Evolutionary conservation across 2,329 filamentous ascomycete genomes (phyloP), one percentile per base, ranked within the genome.

Genomic region (Monosporascus sp.): DNA sequence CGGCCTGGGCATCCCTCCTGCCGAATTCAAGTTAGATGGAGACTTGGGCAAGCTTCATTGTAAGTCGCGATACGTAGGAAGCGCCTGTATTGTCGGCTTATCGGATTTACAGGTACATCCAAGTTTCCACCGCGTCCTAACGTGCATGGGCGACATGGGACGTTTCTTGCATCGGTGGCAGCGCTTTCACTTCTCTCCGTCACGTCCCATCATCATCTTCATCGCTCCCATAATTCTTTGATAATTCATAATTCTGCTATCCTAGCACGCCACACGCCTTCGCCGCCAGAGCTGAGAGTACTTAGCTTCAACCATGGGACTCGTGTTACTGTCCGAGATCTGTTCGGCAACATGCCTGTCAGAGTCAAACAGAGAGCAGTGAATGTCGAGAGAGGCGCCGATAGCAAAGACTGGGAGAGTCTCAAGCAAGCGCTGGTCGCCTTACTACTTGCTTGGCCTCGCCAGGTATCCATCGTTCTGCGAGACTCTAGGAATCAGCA

Each of bases 261-360:
- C 5, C 70, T 95, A 37, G 75, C 81, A 47, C 81, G 90, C 27
- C 77, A 88, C 52, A 71, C 77, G 1, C 87, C 88, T 6, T 81
- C 83, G 5, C 74, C 78, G 11, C 68, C 76, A 7, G 79, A 84
- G 48, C 80, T 88, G 46, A 74, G 78, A 47, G 62, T 89, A 6
- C 61, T 76, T 8, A 72, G 70, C 37, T 79, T 78, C 52, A 68
- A 74, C 20, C 83, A 89, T 71, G 93, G 93, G 5, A 96, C 92
- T 0, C 81, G 83, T 27, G 84, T 93, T 2, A 79, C 79, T 0
- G 87, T 96, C 6, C 82, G 85, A 52, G 86, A 96, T 66, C 74
- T 97, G 1, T 97, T 97, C 70, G 91, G 92, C 0, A 88, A 85
- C 54, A 89, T 97, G 82, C 91, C 93, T 0, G 93, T 97, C 14